Base-by-base conservation (phyloP, 208 protist genomes). In the Leishmania arabica region DNA sequence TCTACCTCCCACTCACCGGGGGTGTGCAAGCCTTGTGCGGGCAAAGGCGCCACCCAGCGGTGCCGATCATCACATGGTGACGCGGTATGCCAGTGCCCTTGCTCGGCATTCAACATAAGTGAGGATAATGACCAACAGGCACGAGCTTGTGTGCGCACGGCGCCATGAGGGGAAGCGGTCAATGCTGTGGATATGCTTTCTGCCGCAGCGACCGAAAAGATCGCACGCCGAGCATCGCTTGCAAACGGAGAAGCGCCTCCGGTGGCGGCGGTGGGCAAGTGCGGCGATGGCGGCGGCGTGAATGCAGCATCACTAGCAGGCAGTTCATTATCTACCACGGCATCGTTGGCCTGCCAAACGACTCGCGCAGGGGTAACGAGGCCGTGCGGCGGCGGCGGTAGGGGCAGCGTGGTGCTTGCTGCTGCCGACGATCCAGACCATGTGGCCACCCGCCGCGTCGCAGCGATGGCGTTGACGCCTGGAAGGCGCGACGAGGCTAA, bases 341-440 rank as follows among this genome's bases (percentile, higher is more conserved):
- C 27, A 54, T 53, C 42, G 40, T 37, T 40, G 13, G 69, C 69
- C 69, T 51, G 42, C 69, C 69, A 73, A 73, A 73, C 42, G 24
- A 73, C 69, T 54, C 54, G 69, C 27, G 69, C 69, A 47, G 42
- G 42, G 17, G 27, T 73, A 45, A 73, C 69, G 45, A 53, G 27
- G 45, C 27, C 24, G 45, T 54, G 21, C 13, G 45, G 45, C 19
- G 45, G 69, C 9, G 66, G 31, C 31, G n/a, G n/a, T 40, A 8
- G 69, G 34, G 69, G n/a, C 40, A 42, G 19, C 37, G 66, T 45
- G 37, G 40, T 47, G 66, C 19, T 47, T 47, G 6, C n/a, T 47
- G 40, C 69, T 21, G 6, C 45, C 69, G 45, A 24, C 27, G 31
- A 8, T 8, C 47, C 69, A 2, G 27, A 5, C 69, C 42, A 73